These are phyloP conservation scores for Dalechampia spathulata DNA, from an alignment of 441 rosid species.

Conservation along the genomic window DNA sequence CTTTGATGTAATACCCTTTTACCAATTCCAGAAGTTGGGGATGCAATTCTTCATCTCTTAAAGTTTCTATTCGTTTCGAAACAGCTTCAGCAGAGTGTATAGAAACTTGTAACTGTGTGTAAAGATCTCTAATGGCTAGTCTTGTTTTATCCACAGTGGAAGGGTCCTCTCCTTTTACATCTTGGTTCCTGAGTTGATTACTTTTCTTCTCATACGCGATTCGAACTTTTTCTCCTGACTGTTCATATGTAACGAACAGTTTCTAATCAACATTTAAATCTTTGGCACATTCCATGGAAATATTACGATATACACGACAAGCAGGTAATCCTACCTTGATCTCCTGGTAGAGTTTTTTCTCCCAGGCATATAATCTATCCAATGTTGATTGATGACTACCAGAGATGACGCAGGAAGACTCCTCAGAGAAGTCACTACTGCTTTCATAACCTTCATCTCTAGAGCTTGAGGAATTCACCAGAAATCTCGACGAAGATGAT, in stretches of 20 bases:
- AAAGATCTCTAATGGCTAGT: conserved; percentile 61
- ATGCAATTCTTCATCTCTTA: conserved; percentile 90
- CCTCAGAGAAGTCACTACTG: conserved; percentile 69
- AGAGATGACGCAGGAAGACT: conserved; percentile 54
- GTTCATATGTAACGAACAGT: conserved; percentile 12
- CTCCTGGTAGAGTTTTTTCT: conserved; percentile 94
- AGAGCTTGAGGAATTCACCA: conserved; percentile 50
- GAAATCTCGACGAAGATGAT: conserved; percentile 79
- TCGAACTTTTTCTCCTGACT: conserved; percentile 86
- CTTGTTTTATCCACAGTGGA: conserved; percentile 61
- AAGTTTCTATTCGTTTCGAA: conserved; percentile 71
- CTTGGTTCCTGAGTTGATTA: conserved; percentile 70
- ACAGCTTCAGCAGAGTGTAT: conserved; percentile 85
- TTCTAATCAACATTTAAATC: background rate
- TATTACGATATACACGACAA: too few relatives aligned
- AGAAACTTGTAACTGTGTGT: conserved; percentile 73
- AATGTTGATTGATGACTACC: conserved; percentile 87
- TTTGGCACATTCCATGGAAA: background rate
- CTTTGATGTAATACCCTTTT: conserved; percentile 95
- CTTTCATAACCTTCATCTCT: conserved; percentile 65
- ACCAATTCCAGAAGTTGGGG: conserved; percentile 83
- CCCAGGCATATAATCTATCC: conserved; percentile 87
- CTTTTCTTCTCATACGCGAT: conserved; percentile 83
- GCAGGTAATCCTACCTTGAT: conserved; percentile 49
- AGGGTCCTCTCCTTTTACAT: conserved; percentile 70